phyloP scores from a whole-genome alignment of 2,329 filamentous ascomycete species.

The Xylaria sp. region DNA sequence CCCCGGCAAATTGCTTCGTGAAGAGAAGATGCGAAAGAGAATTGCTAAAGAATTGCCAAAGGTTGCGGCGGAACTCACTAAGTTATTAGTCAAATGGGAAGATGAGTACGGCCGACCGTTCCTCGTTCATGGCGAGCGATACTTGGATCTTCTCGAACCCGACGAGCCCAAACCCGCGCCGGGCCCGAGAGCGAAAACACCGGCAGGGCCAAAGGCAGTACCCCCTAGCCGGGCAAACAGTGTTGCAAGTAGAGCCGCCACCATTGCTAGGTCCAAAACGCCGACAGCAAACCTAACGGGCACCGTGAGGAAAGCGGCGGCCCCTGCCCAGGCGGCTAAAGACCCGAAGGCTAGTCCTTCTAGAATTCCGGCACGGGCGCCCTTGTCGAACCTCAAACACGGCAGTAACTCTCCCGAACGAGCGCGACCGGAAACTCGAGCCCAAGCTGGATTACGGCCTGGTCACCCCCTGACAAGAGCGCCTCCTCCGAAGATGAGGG shows the following conservation, averaged over 20 bases:
- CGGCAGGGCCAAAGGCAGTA: slow-evolving; percentile 63
- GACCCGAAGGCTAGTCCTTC: slow-evolving; percentile 66
- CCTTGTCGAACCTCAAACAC: slow-evolving; percentile 74
- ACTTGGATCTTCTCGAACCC: slow-evolving; percentile 84
- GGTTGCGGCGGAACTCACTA: slow-evolving; percentile 84
- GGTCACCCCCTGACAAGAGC: slow-evolving; percentile 69
- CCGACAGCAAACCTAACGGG: slow-evolving; percentile 58
- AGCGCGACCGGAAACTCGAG: slow-evolving; percentile 58
- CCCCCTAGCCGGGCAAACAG: slow-evolving; percentile 54
- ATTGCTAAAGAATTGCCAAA: slow-evolving; percentile 97
- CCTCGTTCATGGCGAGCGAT: slow-evolving; percentile 90
- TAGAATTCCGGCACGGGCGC: slow-evolving; percentile 75
- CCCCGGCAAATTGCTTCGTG: slow-evolving; percentile 89
- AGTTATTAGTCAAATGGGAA: slow-evolving; percentile 86
- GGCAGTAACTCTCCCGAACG: slow-evolving; percentile 87
- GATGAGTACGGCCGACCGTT: slow-evolving; percentile 95
- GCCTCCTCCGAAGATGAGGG: slow-evolving; percentile 93
- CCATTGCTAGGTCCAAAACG: slow-evolving; percentile 63
- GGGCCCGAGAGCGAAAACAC: slow-evolving; percentile 79
- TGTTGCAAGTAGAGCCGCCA: slow-evolving; percentile 50
- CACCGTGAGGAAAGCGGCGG: slow-evolving; percentile 50
- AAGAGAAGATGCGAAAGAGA: slow-evolving; percentile 98
- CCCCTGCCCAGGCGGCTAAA: slow-evolving; percentile 46
- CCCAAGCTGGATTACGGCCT: slow-evolving; percentile 60
- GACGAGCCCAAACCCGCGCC: slow-evolving; percentile 68